phyloP scores from a whole-genome alignment of 495 filamentous ascomycete species.

The Xylaria intraflava region DNA sequence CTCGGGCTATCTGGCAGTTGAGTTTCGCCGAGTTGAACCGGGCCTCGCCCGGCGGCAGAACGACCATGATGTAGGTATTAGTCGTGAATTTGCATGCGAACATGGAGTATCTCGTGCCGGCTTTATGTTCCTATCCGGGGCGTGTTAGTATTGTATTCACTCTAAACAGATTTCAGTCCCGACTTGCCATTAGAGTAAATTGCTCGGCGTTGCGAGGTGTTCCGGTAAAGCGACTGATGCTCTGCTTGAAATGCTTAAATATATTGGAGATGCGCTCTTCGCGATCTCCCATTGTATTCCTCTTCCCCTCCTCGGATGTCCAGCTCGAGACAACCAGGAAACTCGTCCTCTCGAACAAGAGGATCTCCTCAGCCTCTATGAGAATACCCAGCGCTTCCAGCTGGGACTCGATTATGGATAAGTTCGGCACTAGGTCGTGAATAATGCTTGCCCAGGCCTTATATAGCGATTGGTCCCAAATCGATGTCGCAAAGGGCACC shows the following conservation, averaged over 20 bases:
- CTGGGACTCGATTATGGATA: constrained; percentile 80
- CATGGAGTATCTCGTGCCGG: constrained; percentile 67
- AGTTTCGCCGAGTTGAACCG: constrained; percentile 81
- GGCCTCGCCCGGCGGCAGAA: constrained; percentile 80
- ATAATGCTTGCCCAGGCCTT: constrained; percentile 97
- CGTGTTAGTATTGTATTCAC: constrained; percentile 10
- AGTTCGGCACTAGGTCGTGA: constrained; percentile 90
- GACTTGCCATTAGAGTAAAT: constrained; percentile 39
- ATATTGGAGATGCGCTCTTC: constrained; percentile 94
- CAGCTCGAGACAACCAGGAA: constrained; percentile 90
- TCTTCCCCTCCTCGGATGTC: constrained; percentile 59
- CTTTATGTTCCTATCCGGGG: constrained; percentile 42
- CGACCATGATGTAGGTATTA: constrained; percentile 91
- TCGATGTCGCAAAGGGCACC: constrained; percentile 79
- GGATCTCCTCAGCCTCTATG: constrained; percentile 86
- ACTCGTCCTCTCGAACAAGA: constrained; percentile 91
- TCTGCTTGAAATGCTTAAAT: constrained; percentile 94
- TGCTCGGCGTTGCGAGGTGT: constrained; percentile 52
- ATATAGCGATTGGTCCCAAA: constrained; percentile 98
- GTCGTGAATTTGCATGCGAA: constrained; percentile 90
- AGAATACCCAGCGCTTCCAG: constrained; percentile 68
- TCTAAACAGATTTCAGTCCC: neutral
- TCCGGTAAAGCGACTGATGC: constrained; percentile 44
- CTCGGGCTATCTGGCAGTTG: constrained; percentile 78
- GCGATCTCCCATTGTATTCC: constrained; percentile 84